phyloP scores from a whole-genome alignment of 495 filamentous ascomycete genomes.

The Astrocystis sublimbata region DNA sequence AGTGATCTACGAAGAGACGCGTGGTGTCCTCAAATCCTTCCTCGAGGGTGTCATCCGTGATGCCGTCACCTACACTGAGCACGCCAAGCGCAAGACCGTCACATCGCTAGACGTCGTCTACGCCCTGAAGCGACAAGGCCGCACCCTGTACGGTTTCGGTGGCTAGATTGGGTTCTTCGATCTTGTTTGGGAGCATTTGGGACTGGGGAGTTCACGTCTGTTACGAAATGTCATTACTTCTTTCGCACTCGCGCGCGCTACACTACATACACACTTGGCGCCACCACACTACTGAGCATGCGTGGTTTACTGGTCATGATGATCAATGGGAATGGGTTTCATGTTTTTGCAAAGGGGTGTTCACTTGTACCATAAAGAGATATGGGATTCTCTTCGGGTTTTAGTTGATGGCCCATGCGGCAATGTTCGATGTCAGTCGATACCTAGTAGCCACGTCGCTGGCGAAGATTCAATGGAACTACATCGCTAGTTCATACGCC shows the following conservation, averaged over 20 bases:
- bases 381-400: conserved; percentile 24
- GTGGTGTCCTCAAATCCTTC: conserved; percentile 99
- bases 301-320: conserved; percentile 30
- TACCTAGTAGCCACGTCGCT: too few species aligned
- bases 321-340: conserved; percentile 36
- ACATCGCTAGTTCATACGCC: too few species aligned
- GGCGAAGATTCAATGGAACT: too few species aligned
- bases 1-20: conserved; percentile 99
- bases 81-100: conserved; percentile 97
- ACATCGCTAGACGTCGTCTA: conserved; percentile 94
- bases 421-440: too few species aligned
- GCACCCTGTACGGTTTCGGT: conserved; percentile 96
- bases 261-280: conserved; percentile 8
- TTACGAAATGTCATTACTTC: conserved; percentile 36
- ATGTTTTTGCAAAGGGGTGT: conserved; percentile 37
- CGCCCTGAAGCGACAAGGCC: conserved; percentile 88
- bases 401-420: conserved; percentile 21
- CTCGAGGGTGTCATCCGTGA: conserved; percentile 99
- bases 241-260: conserved; percentile 19
- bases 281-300: conserved; percentile 21
- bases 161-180: conserved; percentile 61
- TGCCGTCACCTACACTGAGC: conserved; percentile 97
- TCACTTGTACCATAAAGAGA: conserved; percentile 42
- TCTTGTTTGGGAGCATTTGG: conserved; percentile 16
- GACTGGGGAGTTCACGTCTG: conserved; percentile 30